Evolutionary conservation across 2,329 filamentous ascomycete species (phyloP), one percentile per base, ranked within the genome.

Genomic region (Blastomyces parvus): DNA sequence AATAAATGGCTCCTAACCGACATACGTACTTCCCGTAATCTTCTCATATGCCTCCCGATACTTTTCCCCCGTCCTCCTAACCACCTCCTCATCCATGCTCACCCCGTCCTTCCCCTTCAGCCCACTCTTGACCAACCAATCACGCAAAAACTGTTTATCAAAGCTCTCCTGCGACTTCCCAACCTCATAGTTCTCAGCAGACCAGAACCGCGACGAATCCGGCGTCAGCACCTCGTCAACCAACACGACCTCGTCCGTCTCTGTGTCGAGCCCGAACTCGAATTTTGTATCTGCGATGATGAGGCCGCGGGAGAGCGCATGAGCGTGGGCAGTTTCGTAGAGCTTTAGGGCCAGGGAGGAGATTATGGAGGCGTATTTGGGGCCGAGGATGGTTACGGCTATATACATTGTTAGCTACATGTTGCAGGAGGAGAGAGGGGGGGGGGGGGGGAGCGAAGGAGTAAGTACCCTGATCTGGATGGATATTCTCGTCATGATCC

Each of bases 221-320:
- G 91, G 91, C 8, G 91, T 95, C 65, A 96, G 79, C 27, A 95
- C 90, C 78, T 96, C 91, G 72, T 96, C 91, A 4, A 91, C 85
- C 60, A 93, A 80, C 44, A 91, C 84, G 8, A 94, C 82, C 70
- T 89, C 84, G 65, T 85, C 82, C 1, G 84, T 86, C 63, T 77
- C 81, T 66, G 84, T 81, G 68, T 88, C 86, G 22, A 89, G 78
- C 1, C 86, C 88, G 71, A 91, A 93, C 77, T 90, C 87, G 72
- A 90, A 89, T 72, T 90, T 90, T 2, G 87, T 89, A 71, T 90
- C 87, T 0, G 88, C 89, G 64, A 92, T 89, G 71, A 92, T 86
- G 67, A 92, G 88, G 13, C 88, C 88, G 9, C 84, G 83, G 67
- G 63, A 50, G 33, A 74, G 71, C 19, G 76, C 75, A 64, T 78